phyloP scores from a whole-genome alignment of 306 rosid species.

The Begonia loranthoides region DNA sequence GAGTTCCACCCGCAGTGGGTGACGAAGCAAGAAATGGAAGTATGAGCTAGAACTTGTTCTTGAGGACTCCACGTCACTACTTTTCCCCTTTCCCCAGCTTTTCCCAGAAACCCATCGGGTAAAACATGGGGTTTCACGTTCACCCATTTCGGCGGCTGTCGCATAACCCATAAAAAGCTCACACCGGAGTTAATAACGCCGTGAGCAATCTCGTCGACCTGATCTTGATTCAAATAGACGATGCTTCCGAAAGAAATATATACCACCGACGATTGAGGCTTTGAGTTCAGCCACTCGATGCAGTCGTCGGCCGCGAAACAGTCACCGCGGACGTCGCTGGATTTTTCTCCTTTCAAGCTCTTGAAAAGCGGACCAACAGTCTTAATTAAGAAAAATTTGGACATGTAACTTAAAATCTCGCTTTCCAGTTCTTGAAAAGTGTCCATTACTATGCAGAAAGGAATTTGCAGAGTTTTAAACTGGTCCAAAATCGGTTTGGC shows the following conservation, averaged over 20 bases:
- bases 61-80: constrained; percentile 52
- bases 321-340: constrained; percentile 28
- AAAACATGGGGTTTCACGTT: constrained; percentile 13
- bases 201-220: constrained; percentile 37
- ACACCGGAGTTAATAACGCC: constrained; percentile 21
- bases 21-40: constrained; percentile 40
- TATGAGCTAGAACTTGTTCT: constrained; percentile 33
- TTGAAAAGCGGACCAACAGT: constrained; percentile 56
- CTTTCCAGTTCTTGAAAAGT: constrained; percentile 41
- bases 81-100: constrained; percentile 22
- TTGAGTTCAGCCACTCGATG: constrained; percentile 39
- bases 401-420: constrained; percentile 17
- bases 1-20: constrained; percentile 78
- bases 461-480: constrained; percentile 1
- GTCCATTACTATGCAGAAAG: constrained; percentile 44
- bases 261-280: constrained; percentile 20
- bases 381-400: constrained; percentile 14
- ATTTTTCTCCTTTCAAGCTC: constrained; percentile 6
- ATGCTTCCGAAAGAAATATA: constrained; percentile 46
- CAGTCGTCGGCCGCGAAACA: constrained; percentile 24
- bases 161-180: constrained; percentile 44
- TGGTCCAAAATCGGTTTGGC: constrained; percentile 3
- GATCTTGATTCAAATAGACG: constrained; percentile 29
- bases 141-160: constrained; percentile 10
- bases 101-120: constrained; percentile 33